phyloP scores from a whole-genome alignment of 805 yeast genomes.

The Suhomyces kilbournensis region DNA sequence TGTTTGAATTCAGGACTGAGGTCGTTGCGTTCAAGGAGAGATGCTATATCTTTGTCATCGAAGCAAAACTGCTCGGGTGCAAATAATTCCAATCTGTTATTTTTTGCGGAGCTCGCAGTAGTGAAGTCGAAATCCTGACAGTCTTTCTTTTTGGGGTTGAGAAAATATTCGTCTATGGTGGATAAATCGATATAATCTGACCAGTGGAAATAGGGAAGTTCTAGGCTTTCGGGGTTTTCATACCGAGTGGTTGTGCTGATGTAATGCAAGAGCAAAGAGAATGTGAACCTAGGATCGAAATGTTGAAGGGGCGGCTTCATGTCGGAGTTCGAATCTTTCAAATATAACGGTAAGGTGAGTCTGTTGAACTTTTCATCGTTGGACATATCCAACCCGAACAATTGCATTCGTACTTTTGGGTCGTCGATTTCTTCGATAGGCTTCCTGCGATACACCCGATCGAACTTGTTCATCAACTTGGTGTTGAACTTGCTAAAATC shows the following conservation, averaged over 20 bases:
- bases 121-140: slow-evolving; percentile 21
- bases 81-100: slow-evolving; percentile 11
- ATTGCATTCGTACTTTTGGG: not conserved
- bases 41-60: slow-evolving; percentile 21
- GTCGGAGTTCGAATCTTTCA: slow-evolving; percentile 6
- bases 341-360: slow-evolving; percentile 13
- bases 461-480: slow-evolving; percentile 2
- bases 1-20: not conserved
- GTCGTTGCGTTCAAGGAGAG: not conserved
- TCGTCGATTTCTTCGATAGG: not conserved
- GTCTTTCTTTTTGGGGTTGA: slow-evolving; percentile 11
- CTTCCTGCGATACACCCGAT: not conserved
- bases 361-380: slow-evolving; percentile 6
- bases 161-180: slow-evolving; percentile 14
- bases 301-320: slow-evolving; percentile 11
- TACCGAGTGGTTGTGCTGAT: slow-evolving; percentile 2
- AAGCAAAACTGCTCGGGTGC: slow-evolving; percentile 21
- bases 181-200: slow-evolving; percentile 29
- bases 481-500: slow-evolving; percentile 2
- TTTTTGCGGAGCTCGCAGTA: slow-evolving; percentile 8
- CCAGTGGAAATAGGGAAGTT: slow-evolving; percentile 30
- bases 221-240: slow-evolving; percentile 5
- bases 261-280: slow-evolving; percentile 16
- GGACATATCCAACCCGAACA: slow-evolving; percentile 1
- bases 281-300: slow-evolving; percentile 30